Evolutionary conservation across 768 basidiomycete genomes (phyloP).

Genomic region (Lactarius hengduanensis): DNA sequence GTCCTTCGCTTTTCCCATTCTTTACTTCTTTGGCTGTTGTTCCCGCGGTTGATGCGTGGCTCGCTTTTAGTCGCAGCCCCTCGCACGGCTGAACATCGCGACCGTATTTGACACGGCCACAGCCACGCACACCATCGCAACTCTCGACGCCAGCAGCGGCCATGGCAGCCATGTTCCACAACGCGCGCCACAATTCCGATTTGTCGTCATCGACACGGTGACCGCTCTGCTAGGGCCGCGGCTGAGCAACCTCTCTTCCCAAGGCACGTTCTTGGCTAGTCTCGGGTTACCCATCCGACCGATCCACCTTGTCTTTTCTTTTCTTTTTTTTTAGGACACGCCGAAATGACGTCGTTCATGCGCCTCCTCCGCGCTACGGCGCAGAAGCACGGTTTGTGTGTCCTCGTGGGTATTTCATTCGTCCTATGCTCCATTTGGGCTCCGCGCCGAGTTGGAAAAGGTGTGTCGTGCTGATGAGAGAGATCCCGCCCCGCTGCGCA

Average conservation of each 20-base stretch:
- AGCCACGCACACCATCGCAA: slow-evolving; percentile 13
- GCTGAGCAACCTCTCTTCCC: slow-evolving; percentile 62
- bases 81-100: slow-evolving; percentile 20
- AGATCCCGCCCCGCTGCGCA: background rate
- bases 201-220: slow-evolving; percentile 63
- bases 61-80: slow-evolving; percentile 9
- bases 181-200: slow-evolving; percentile 32
- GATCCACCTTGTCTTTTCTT: background rate
- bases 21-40: no score
- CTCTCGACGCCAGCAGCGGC: slow-evolving; percentile 5
- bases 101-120: slow-evolving; percentile 15
- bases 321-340: slow-evolving; percentile 47
- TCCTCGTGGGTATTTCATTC: slow-evolving; percentile 49
- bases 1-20: background rate
- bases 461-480: background rate
- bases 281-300: background rate
- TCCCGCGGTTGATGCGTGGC: background rate
- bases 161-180: background rate
- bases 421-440: background rate
- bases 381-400: slow-evolving; percentile 42
- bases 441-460: background rate
- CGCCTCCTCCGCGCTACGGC: slow-evolving; percentile 54
- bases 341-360: slow-evolving; percentile 71
- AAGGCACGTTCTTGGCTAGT: slow-evolving; percentile 39
- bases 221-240: slow-evolving; percentile 63